Evolutionary conservation across 2,329 filamentous ascomycete species (phyloP).

Genomic region (Fusarium albosuccineum): DNA sequence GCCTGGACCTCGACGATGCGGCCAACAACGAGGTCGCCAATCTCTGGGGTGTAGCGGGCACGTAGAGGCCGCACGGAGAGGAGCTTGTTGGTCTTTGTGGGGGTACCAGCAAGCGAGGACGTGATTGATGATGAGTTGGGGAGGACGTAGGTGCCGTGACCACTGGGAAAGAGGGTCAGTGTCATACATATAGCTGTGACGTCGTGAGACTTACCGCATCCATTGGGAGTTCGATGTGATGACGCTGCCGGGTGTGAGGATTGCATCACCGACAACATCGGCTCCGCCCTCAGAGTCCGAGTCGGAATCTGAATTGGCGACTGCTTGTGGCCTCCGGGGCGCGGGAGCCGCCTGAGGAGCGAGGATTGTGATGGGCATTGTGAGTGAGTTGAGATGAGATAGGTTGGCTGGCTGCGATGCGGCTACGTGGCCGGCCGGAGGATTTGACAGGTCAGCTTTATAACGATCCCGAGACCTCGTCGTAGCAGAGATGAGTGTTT

Average conservation of each 20-base stretch:
- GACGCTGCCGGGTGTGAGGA: constrained; percentile 89
- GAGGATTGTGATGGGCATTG: constrained; percentile 64
- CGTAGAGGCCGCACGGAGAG: constrained; percentile 91
- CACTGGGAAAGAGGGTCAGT: constrained; percentile 63
- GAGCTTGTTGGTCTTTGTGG: constrained; percentile 96
- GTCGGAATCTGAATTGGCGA: constrained; percentile 55
- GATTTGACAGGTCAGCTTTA: background rate
- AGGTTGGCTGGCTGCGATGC: constrained; percentile 3
- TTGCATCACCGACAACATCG: constrained; percentile 62
- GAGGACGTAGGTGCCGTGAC: constrained; percentile 89
- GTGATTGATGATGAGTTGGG: constrained; percentile 76
- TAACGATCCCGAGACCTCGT: too few species aligned
- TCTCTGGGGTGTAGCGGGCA: constrained; percentile 94
- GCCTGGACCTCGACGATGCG: constrained; percentile 96
- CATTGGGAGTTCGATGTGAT: constrained; percentile 95
- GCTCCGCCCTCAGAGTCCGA: constrained; percentile 61
- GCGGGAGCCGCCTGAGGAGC: constrained; percentile 54
- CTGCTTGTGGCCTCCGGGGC: constrained; percentile 38
- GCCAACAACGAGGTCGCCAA: constrained; percentile 94
- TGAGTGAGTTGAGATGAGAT: constrained; percentile 29
- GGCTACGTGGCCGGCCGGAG: background rate
- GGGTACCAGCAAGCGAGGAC: constrained; percentile 89
- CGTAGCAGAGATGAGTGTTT: too few species aligned
- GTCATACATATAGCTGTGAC: constrained; percentile 8
- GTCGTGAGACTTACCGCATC: constrained; percentile 75